A percentile compares a stretch with the other conserved stretches of the same genome.
phyloP scores from a whole-genome alignment of 75 land plant species.

The Pinus taeda region DNA sequence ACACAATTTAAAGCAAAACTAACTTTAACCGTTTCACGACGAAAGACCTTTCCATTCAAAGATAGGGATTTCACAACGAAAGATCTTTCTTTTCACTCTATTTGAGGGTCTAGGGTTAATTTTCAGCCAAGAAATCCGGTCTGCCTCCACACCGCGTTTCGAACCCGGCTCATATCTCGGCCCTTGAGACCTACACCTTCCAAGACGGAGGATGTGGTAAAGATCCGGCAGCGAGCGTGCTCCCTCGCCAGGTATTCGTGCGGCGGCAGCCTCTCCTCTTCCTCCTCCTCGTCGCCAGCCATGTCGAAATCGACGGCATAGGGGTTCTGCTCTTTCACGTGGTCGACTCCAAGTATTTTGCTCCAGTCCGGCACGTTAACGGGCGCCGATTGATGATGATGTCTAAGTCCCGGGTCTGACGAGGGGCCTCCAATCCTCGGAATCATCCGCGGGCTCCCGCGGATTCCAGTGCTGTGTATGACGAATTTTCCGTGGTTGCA shows the following conservation, averaged over 20 bases:
- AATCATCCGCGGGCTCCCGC: background rate
- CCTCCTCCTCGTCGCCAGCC: constrained; percentile 26
- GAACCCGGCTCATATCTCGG: constrained; percentile 55
- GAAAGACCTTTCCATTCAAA: no score
- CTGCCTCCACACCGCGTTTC: constrained; percentile 52
- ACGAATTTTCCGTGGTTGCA: no score
- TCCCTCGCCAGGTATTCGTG: constrained; percentile 49
- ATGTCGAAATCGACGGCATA: background rate
- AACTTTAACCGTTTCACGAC: no score
- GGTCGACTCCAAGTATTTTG: constrained; percentile 10
- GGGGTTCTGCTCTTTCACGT: background rate
- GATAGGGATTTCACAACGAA: no score
- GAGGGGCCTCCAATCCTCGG: constrained; percentile 24
- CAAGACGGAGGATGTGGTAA: constrained; percentile 50
- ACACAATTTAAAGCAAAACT: no score
- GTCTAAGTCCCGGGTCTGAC: background rate
- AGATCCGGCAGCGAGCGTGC: constrained; percentile 30
- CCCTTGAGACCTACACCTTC: constrained; percentile 67
- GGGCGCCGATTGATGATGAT: constrained; percentile 22
- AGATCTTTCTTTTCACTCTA: no score
- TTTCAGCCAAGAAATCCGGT: constrained; percentile 56
- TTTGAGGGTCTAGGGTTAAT: no score
- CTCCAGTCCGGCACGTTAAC: constrained; percentile 29
- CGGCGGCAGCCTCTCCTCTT: constrained; percentile 40
- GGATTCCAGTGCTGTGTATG: no score